Evolutionary conservation across 2,329 filamentous ascomycete genomes (phyloP), one percentile per base, ranked within the genome.

Genomic region (Blastomyces emzantsi): DNA sequence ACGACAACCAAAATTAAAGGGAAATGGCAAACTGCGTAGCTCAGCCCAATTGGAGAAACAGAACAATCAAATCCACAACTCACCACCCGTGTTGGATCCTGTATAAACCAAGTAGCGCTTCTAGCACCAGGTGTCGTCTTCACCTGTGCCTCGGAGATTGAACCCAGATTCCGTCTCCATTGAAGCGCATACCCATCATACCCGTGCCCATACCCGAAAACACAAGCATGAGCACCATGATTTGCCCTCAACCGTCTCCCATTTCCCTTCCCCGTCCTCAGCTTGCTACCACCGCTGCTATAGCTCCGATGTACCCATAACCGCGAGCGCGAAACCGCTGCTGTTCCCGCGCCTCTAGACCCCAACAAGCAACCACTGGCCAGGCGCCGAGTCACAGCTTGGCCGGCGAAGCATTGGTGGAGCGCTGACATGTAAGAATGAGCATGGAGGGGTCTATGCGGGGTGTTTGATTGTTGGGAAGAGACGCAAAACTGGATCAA

Each of bases 21-120:
- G 36, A n/a, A 36, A 57, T 33, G 9, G 15, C 33, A 9, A 45
- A 30, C 28, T 30, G 28, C 28, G 13, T 7, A 43, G 11, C 17
- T 8, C 47, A 43, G 17, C 11, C 17, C n/a, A 39, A 30, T 36
- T 25, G 25, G 11, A 52, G 22, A 6, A 52, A 30, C 22, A 17
- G 17, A 39, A 13, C 13, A 28, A 22, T 17, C 39, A 60, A 43
- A 36, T 13, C 33, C 30, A 54, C 59, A 36, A 55, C 55, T 17
- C 19, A 62, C 61, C 15, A 62, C 51, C n/a, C 25, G 43, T 17
- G 17, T 28, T n/a, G 61, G 61, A 17, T 56, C n/a, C 19, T 39
- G 25, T 15, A 52, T 56, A 39, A 62, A 56, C 61, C 51, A 57
- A 45, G 61, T 56, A 30, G 55, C 61, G 19, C 47, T 22, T 30